Base-by-base conservation (phyloP, 2,329 filamentous ascomycete genomes). In the Epichloe glyceriae region DNA sequence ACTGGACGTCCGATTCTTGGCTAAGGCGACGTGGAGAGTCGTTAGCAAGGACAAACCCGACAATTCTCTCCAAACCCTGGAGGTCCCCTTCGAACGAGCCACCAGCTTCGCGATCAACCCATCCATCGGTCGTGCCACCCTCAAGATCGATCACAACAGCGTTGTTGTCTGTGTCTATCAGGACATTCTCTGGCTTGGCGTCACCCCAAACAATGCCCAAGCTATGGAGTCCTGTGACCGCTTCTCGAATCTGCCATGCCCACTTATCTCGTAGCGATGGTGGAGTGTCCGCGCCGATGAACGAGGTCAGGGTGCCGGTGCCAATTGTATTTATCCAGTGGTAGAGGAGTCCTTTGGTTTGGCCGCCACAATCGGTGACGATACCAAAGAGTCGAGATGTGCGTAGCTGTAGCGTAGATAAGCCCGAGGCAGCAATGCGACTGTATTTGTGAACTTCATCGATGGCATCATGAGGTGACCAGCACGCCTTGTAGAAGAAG, bases 121-220 rank as follows among this genome's bases (percentile, higher is more conserved):
- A 50, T 7, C 40, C 39, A 5, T 26, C 35, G 34, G 47, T 44
- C 15, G 39, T 43, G 47, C 47, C 47, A 15, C 47, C 47, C 7
- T 43, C 47, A 12, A 50, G 30, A 14, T 38, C 40, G 19, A 50
- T 44, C 5, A 50, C 26, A 22, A 50, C 35, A 17, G 62, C 56
- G 50, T 65, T 54, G 15, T 60, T 57, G 10, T 59, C 47, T 15
- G 50, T 46, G 49, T 64, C 62, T 20, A 66, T 58, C 2, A 66
- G 48, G 26, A 64, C 52, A 51, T 65, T 64, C 14, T 59, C 56
- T 5, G 59, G 53, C 50, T 65, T 64, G 3, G 48, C 62, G 54
- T 64, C 62, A 10, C 62, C 62, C 61, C 63, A 65, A 34, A 58
- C 47, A 19, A 63, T 56, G 7, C 55, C 58, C 26, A 43, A 34